Evolutionary conservation across 2,329 filamentous ascomycete species (phyloP).

Genomic region (Sclerotinia trifoliorum): DNA sequence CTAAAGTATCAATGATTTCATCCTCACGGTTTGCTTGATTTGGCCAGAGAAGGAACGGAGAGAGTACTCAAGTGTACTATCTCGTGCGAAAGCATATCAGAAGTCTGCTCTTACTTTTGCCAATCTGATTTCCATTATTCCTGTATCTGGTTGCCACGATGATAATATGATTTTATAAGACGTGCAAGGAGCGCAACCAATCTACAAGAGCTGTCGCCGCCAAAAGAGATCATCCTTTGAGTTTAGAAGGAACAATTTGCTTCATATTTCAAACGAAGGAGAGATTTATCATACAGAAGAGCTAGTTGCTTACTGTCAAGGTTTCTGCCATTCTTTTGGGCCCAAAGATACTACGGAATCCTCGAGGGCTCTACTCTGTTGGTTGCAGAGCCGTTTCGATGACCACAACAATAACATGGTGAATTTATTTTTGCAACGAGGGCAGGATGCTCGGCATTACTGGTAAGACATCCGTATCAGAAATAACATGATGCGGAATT

Average conservation of each 20-base stretch:
- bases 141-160: slow-evolving; percentile 22
- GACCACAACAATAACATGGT: neutral
- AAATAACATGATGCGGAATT: neutral
- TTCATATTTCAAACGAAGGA: neutral
- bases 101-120: neutral
- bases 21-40: no score
- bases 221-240: neutral
- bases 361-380: neutral
- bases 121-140: neutral
- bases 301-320: neutral
- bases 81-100: no score
- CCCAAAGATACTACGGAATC: neutral
- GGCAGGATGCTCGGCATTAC: neutral
- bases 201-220: neutral
- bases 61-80: neutral
- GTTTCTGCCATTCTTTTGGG: neutral
- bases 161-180: neutral
- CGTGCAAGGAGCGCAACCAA: neutral
- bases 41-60: no score
- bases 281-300: neutral
- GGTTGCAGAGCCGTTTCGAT: neutral
- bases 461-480: no score
- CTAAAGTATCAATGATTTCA: no score
- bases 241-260: neutral
- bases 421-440: neutral